Conservation (phyloP, 1,139 yeast genomes). For the Eremothecium coryli region DNA sequence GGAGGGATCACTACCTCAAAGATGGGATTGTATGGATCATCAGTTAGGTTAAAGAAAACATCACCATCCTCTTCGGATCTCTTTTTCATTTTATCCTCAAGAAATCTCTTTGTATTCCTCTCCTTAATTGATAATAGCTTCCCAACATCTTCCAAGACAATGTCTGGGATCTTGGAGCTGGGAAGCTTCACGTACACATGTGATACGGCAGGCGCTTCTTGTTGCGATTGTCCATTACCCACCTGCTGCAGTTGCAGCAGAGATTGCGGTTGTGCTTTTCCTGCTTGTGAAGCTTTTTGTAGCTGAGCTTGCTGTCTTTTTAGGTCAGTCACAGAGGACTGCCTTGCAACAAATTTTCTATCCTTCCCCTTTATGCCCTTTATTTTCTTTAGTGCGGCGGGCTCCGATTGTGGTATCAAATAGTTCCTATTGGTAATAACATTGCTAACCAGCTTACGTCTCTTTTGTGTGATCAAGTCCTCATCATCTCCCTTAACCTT, state of each 20-base stretch:
- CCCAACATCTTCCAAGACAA: constrained; percentile 79
- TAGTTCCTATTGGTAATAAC: constrained; percentile 27
- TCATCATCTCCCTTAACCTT: constrained; percentile 82
- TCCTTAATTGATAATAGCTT: constrained; percentile 68
- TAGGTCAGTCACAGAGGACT: constrained; percentile 6
- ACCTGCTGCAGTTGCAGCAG: constrained; percentile 15
- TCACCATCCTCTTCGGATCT: constrained; percentile 61
- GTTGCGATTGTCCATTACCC: constrained; percentile 15
- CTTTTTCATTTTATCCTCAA: constrained; percentile 68
- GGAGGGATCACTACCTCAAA: constrained; percentile 57
- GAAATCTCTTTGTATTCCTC: constrained; percentile 68
- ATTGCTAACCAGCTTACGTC: constrained; percentile 39
- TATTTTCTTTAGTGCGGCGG: constrained; percentile 9
- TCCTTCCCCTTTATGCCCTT: constrained; percentile 14
- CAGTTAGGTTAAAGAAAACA: constrained; percentile 76
- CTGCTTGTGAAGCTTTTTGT: constrained; percentile 11
- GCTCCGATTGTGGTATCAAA: constrained; percentile 13
- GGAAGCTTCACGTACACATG: constrained; percentile 85
- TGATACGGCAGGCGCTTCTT: constrained; percentile 25
- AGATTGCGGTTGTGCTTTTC: constrained; percentile 10
- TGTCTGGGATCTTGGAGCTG: constrained; percentile 85
- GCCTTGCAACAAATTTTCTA: constrained; percentile 1
- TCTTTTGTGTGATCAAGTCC: constrained; percentile 69
- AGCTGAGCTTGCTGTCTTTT: constrained; percentile 12
- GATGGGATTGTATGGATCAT: constrained; percentile 83